A percentile compares a stretch with the other conserved stretches of the same genome.
Evolutionary conservation across 306 rosid species (phyloP).

Genomic region (Prunus mume): DNA sequence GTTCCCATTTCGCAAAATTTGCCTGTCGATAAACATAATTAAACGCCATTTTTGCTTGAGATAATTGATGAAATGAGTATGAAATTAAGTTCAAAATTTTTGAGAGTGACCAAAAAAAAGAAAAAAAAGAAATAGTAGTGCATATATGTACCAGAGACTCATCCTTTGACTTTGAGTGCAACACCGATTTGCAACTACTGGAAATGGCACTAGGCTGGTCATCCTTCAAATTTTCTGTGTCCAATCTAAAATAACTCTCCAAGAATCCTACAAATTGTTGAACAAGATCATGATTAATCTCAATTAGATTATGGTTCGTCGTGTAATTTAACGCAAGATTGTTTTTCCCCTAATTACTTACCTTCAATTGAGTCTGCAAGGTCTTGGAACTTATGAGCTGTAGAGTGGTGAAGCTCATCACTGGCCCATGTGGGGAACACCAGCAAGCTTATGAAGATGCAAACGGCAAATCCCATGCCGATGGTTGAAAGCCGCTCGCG

Average conservation of each 20-base stretch:
- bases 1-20: slow-evolving; percentile 94
- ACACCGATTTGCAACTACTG: slow-evolving; percentile 52
- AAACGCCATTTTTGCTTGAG: neutral
- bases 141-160: slow-evolving; percentile 55
- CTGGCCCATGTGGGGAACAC: slow-evolving; percentile 84
- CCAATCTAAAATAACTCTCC: slow-evolving; percentile 46
- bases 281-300: neutral
- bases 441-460: slow-evolving; percentile 56
- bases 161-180: slow-evolving; percentile 73
- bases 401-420: slow-evolving; percentile 78
- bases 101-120: too few species aligned
- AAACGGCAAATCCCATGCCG: slow-evolving; percentile 57
- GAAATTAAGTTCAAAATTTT: neutral
- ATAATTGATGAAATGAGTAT: neutral
- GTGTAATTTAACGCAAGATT: neutral
- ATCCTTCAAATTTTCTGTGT: slow-evolving; percentile 31
- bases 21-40: slow-evolving; percentile 40
- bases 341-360: neutral
- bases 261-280: slow-evolving; percentile 41
- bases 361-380: slow-evolving; percentile 71
- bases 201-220: slow-evolving; percentile 18
- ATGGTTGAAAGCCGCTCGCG: slow-evolving; percentile 63
- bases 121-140: neutral
- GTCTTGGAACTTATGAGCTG: slow-evolving; percentile 39
- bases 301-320: neutral